A percentile compares a stretch with the other conserved stretches of the same genome.
Conservation (phyloP, 1,139 yeast genomes). For the Yamadazyma blattariae region DNA sequence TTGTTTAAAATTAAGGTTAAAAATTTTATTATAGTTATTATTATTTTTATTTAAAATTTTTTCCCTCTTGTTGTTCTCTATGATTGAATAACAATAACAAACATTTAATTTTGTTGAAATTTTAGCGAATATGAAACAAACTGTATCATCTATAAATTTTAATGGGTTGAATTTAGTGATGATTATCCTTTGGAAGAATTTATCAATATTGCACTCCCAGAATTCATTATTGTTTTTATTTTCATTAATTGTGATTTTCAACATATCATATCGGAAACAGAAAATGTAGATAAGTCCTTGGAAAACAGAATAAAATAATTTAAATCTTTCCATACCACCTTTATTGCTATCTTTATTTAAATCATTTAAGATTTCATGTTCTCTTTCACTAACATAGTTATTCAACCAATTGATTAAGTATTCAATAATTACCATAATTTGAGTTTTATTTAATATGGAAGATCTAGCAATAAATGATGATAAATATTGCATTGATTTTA, state of each 20-base stretch:
- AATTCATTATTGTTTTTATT: slow-evolving; percentile 21
- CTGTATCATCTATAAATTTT: slow-evolving; percentile 90
- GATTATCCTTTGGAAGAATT: slow-evolving; percentile 81
- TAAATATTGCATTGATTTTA: slow-evolving; percentile 88
- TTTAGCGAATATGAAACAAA: slow-evolving; percentile 90
- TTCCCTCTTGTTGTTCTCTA: slow-evolving; percentile 85
- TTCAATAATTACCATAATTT: slow-evolving; percentile 73
- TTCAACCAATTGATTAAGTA: slow-evolving; percentile 82
- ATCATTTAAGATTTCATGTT: slow-evolving; percentile 58
- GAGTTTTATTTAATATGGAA: slow-evolving; percentile 63
- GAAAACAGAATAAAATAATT: slow-evolving; percentile 86
- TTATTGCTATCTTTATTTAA: slow-evolving; percentile 14
- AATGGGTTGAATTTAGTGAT: slow-evolving; percentile 90
- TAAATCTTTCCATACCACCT: slow-evolving; percentile 77
- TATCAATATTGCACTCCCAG: slow-evolving; percentile 86
- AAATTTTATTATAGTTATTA: not conserved
- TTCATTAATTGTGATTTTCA: slow-evolving; percentile 35
- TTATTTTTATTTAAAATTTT: slow-evolving; percentile 37
- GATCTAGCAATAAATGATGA: slow-evolving; percentile 93
- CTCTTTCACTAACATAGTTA: slow-evolving; percentile 78
- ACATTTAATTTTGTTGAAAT: slow-evolving; percentile 87
- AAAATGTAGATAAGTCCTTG: slow-evolving; percentile 90
- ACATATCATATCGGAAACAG: slow-evolving; percentile 74
- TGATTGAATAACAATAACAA: slow-evolving; percentile 89
- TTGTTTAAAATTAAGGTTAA: slow-evolving; percentile 36